Base-by-base conservation (phyloP, 352 stramenopile species). In the Thalassiosira hispida region DNA sequence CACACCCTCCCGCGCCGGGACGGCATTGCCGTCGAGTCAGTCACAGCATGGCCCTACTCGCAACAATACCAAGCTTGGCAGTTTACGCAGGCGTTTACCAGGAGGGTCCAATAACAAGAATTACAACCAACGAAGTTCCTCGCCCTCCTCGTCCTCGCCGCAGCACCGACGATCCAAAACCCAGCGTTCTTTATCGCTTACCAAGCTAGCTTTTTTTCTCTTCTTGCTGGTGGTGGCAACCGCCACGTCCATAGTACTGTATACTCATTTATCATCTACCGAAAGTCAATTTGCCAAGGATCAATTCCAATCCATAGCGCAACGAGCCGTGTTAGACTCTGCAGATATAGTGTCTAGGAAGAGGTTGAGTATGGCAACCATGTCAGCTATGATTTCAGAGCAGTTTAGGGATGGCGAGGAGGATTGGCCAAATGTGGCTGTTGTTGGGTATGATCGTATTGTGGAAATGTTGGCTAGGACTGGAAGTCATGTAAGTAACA, bases 371-470 rank as follows among this genome's bases (percentile, higher is more conserved):
- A 63, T 74, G 23, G 63, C 64, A 18, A 67, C 18, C 12, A 51
- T 51, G 42, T 6, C 3, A 2, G 60, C 71, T 18, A 27, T 84
- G 3, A 61, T 77, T 8, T 33, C 31, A 12, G 20, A 79, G 55
- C 2, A 35, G 3, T 77, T 77, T 42, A 57, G 55, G 12, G 40
- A 78, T 23, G 51, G 52, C 4, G 8, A 38, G 14, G 22, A 16
- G 0, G 64, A 74, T 2, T 87, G 79, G 79, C 79, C 79, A n/a
- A 63, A 70, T 25, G 70, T 87, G n/a, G 46, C 42, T 18, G 18
- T 87, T n/a, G 22, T 77, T 18, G 64, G 74, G 38, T 84, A 61
- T 63, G 51, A 67, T 42, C 23, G 9, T 20, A 81, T 87, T 55
- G 57, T 75, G 16, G 27, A 56, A 8, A 71, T 68, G 51, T 51